These are phyloP conservation scores for Allium cepa DNA, from an alignment of 106 monocot genomes.

Conservation along the genomic window DNA sequence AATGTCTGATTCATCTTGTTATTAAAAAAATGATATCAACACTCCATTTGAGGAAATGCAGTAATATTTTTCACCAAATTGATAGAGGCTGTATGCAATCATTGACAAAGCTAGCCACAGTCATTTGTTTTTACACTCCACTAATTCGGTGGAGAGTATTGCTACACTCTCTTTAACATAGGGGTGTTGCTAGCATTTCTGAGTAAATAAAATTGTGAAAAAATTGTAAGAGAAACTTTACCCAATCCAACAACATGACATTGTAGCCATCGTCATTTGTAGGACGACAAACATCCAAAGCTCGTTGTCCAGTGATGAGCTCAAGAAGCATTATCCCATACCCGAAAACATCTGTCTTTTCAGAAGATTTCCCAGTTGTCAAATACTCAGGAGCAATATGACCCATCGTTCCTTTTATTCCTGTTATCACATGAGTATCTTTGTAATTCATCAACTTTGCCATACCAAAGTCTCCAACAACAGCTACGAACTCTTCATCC, in stretches of 20 bases:
- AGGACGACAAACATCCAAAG: slow-evolving; percentile 75
- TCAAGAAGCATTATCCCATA: slow-evolving; percentile 80
- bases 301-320: slow-evolving; percentile 70
- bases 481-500: slow-evolving; percentile 66
- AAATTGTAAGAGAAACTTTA: slow-evolving; percentile 15
- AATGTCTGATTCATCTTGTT: no score
- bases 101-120: not conserved
- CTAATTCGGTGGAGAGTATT: not conserved
- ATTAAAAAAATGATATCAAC: no score
- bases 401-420: slow-evolving; percentile 71
- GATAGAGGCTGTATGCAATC: not conserved
- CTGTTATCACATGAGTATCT: slow-evolving; percentile 64
- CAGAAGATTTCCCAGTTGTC: slow-evolving; percentile 69
- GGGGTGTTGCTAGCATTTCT: no score
- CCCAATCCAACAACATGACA: slow-evolving; percentile 87
- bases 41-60: not conserved
- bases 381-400: slow-evolving; percentile 78
- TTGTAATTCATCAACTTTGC: slow-evolving; percentile 60
- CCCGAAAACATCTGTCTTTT: slow-evolving; percentile 72
- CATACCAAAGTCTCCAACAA: slow-evolving; percentile 72
- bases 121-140: not conserved
- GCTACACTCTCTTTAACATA: not conserved
- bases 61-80: not conserved
- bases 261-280: slow-evolving; percentile 70
- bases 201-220: not conserved